Evolutionary conservation across 805 yeast genomes (phyloP).

Genomic region (Hanseniaspora valbyensis): DNA sequence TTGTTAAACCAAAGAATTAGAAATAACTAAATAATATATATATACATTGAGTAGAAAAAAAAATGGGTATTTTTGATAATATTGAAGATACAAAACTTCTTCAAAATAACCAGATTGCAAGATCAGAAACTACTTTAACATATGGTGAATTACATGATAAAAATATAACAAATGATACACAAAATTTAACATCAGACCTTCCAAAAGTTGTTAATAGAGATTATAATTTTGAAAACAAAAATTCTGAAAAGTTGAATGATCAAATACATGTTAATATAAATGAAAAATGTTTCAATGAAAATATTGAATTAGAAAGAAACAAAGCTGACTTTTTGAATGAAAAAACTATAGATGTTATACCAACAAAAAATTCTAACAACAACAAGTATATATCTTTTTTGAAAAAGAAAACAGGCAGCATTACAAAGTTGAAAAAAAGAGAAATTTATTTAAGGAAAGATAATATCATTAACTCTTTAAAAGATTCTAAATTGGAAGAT

Average conservation of each 20-base stretch:
- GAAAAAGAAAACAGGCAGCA: not conserved
- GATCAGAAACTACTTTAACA: not conserved
- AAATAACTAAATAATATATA: too few relatives aligned
- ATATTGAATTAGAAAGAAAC: not conserved
- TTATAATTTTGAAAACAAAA: too few relatives aligned
- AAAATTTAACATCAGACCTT: too few relatives aligned
- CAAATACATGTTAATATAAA: too few relatives aligned
- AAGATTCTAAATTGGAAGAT: not conserved
- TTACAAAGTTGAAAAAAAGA: not conserved
- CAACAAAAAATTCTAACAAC: not conserved
- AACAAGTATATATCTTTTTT: not conserved
- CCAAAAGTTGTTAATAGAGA: too few relatives aligned
- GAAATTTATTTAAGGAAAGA: not conserved
- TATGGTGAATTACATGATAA: too few relatives aligned
- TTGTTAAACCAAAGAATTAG: too few relatives aligned
- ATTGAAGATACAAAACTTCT: not conserved
- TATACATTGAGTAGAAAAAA: not conserved
- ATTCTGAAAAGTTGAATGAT: too few relatives aligned
- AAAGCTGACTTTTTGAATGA: not conserved
- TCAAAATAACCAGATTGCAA: not conserved
- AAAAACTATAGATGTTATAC: not conserved
- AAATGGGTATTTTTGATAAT: not conserved
- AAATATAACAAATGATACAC: too few relatives aligned
- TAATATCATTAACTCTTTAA: not conserved
- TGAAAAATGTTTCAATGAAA: too few relatives aligned